A percentile compares a stretch with the other conserved stretches of the same genome.
phyloP scores from a whole-genome alignment of 148 eudicot species.

The Rhododendron ferrugineum region DNA sequence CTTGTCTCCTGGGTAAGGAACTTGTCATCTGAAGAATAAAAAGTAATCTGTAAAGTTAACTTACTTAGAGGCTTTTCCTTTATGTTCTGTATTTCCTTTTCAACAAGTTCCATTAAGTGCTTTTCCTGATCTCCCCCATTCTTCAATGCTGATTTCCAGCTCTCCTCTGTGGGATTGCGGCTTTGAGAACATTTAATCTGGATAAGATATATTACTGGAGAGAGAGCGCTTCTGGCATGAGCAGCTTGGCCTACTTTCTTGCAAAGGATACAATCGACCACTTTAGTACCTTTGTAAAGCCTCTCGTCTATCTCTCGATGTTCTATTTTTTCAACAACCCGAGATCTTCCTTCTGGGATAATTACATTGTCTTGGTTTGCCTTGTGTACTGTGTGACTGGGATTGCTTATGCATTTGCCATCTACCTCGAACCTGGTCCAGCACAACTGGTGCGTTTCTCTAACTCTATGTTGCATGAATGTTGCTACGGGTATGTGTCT shows the following conservation, averaged over 20 bases:
- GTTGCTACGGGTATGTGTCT: not conserved
- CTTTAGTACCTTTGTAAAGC: conserved; percentile 52
- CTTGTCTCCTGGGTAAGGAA: not conserved
- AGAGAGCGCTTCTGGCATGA: conserved; percentile 73
- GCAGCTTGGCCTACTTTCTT: conserved; percentile 69
- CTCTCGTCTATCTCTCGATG: conserved; percentile 70
- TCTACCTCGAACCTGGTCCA: conserved; percentile 59
- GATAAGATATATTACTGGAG: conserved; percentile 73
- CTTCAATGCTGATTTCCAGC: conserved; percentile 36
- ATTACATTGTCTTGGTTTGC: conserved; percentile 51
- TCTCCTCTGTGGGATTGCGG: conserved; percentile 59
- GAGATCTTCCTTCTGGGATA: conserved; percentile 56
- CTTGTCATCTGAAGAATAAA: not conserved
- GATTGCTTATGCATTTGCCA: conserved; percentile 55
- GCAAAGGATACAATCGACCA: conserved; percentile 66
- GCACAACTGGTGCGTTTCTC: conserved; percentile 55
- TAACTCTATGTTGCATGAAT: not conserved
- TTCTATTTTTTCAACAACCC: conserved; percentile 83
- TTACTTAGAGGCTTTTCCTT: not conserved
- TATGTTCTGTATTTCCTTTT: not conserved
- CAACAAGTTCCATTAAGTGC: not conserved
- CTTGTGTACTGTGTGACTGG: conserved; percentile 77
- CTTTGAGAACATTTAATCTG: conserved; percentile 57
- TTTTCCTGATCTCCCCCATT: conserved; percentile 7
- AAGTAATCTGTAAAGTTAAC: not conserved